Conservation (phyloP, 1,284 basidiomycete species). For the Fomitiporia mediterranea region DNA sequence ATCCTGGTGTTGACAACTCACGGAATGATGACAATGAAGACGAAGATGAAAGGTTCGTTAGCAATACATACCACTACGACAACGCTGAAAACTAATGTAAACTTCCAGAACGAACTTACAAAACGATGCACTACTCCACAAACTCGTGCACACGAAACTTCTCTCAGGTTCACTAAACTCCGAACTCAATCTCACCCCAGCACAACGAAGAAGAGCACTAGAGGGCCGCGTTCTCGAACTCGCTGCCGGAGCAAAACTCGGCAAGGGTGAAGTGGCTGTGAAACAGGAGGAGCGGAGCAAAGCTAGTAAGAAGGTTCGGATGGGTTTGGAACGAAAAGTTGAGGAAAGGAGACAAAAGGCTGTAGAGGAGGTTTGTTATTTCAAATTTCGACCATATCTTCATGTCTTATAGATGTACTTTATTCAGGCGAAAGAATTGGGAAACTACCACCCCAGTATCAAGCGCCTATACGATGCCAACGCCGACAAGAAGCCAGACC, state of each 20-base stretch:
- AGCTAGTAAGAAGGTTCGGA: constrained; percentile 63
- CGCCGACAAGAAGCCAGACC: constrained; percentile 30
- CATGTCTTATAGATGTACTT: constrained; percentile 7
- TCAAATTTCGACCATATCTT: constrained; percentile 8
- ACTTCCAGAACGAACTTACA: constrained; percentile 60
- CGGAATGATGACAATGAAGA: constrained; percentile 32
- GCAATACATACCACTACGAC: neutral
- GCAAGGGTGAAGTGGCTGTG: constrained; percentile 61
- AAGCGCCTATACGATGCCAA: constrained; percentile 58
- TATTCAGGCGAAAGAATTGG: constrained; percentile 65
- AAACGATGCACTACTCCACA: constrained; percentile 72
- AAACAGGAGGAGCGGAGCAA: constrained; percentile 58
- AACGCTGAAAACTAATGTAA: constrained; percentile 1
- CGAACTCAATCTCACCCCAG: constrained; percentile 56
- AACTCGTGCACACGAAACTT: constrained; percentile 70
- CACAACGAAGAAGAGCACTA: constrained; percentile 63
- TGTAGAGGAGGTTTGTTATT: constrained; percentile 56
- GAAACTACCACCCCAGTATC: constrained; percentile 73
- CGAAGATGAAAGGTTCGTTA: constrained; percentile 42
- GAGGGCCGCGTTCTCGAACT: constrained; percentile 71
- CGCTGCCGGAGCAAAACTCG: constrained; percentile 57
- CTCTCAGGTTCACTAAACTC: constrained; percentile 64
- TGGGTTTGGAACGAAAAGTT: constrained; percentile 60
- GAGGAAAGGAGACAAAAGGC: constrained; percentile 47
- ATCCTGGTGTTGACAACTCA: constrained; percentile 24